Evolutionary conservation across 805 yeast genomes (phyloP).

Genomic region (Candida broadrunensis): DNA sequence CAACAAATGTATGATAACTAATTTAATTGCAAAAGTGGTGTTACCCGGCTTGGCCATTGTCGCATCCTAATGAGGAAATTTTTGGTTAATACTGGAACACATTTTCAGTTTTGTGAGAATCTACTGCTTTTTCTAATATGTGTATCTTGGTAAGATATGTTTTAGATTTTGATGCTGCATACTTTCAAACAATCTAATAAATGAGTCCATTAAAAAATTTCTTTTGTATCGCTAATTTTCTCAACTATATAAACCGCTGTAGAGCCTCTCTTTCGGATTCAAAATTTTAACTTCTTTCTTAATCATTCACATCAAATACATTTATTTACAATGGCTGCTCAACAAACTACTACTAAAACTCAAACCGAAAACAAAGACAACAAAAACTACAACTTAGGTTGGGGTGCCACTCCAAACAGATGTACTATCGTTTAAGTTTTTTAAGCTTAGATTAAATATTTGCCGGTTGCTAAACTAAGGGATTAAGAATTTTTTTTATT

Average conservation of each 20-base stretch:
- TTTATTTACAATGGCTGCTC: conserved; percentile 1
- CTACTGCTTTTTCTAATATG: neutral
- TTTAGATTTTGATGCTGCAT: no score
- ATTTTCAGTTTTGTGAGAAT: neutral
- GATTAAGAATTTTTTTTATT: neutral
- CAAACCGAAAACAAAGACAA: conserved; percentile 1
- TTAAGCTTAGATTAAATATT: neutral
- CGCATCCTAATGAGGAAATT: neutral
- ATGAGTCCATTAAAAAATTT: neutral
- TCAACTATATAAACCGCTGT: neutral
- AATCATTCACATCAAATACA: neutral
- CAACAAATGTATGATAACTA: no score
- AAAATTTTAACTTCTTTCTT: neutral
- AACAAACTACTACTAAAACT: conserved; percentile 6
- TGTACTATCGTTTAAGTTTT: neutral
- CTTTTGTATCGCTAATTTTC: no score
- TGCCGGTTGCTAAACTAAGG: no score
- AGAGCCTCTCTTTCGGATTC: neutral
- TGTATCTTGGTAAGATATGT: neutral
- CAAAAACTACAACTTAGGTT: neutral
- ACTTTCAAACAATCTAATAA: no score
- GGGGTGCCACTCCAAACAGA: conserved; percentile 1
- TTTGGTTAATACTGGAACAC: neutral
- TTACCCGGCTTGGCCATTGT: no score
- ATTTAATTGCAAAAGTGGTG: no score